Percentiles rank a stretch among this genome's conserved stretches.
Conservation (phyloP, 768 basidiomycete genomes). For the Mycena chlorophos region DNA sequence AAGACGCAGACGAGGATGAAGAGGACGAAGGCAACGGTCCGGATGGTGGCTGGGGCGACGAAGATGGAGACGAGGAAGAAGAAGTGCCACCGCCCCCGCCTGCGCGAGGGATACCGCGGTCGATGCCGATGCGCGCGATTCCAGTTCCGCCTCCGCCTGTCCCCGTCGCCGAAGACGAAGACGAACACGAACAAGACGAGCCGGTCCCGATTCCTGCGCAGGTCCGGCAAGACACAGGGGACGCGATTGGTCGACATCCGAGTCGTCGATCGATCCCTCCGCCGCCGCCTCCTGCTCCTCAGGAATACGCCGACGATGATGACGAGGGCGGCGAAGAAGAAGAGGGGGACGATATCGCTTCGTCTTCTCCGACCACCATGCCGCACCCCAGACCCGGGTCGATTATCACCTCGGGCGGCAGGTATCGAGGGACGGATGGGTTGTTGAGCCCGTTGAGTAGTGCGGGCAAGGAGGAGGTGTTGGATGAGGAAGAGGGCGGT, state of each 20-base stretch:
- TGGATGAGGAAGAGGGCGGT: conserved; percentile 69
- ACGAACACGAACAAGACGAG: conserved; percentile 22
- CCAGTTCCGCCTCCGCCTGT: conserved; percentile 15
- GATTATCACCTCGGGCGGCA: conserved; percentile 5
- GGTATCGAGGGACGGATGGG: background rate
- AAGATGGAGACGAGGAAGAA: conserved; percentile 21
- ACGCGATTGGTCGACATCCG: conserved; percentile 13
- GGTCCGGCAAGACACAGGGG: conserved; percentile 8
- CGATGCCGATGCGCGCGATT: too few relatives aligned
- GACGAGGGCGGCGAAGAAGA: background rate
- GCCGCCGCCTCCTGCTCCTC: background rate
- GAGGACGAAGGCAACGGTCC: background rate
- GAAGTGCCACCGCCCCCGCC: conserved; percentile 21
- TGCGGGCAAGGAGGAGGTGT: conserved; percentile 38
- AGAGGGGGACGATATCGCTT: conserved; percentile 9
- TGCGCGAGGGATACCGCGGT: conserved; percentile 8
- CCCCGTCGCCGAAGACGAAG: conserved; percentile 11
- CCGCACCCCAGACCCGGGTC: conserved; percentile 6
- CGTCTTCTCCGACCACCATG: background rate
- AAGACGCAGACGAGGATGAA: conserved; percentile 13
- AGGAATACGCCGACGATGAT: conserved; percentile 3
- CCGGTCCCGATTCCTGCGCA: conserved; percentile 14
- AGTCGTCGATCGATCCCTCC: conserved; percentile 18
- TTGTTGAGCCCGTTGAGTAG: conserved; percentile 1
- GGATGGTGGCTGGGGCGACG: conserved; percentile 18